These are phyloP conservation scores for Candida oleophila DNA, from an alignment of 805 yeast genomes.

Conservation along the genomic window DNA sequence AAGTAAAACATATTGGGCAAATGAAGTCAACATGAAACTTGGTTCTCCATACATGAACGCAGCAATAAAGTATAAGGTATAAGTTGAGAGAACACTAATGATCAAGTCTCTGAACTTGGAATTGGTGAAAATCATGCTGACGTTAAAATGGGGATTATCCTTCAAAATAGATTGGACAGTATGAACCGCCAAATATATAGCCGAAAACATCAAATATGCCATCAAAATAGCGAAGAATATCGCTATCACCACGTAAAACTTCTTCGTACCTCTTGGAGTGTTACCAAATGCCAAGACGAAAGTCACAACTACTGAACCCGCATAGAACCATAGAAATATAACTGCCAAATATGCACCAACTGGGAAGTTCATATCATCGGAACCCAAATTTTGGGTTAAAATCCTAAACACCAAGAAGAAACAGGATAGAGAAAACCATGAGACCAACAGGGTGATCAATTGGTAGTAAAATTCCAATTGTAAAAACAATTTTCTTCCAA, in stretches of 20 bases:
- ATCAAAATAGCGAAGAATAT: conserved; percentile 81
- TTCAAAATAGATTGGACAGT: conserved; percentile 60
- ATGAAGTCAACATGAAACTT: conserved; percentile 87
- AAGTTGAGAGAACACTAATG: conserved; percentile 84
- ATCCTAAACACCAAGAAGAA: conserved; percentile 89
- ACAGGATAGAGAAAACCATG: conserved; percentile 92
- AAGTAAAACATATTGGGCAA: conserved; percentile 76
- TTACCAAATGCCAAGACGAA: conserved; percentile 92
- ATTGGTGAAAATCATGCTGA: conserved; percentile 55
- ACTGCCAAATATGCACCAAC: conserved; percentile 80
- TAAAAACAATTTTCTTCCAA: conserved; percentile 72
- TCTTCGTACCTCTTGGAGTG: conserved; percentile 86
- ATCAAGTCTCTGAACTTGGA: conserved; percentile 80
- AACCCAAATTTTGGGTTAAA: conserved; percentile 75
- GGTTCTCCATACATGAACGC: conserved; percentile 86
- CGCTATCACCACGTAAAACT: conserved; percentile 72
- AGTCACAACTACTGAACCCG: conserved; percentile 76
- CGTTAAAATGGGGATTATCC: conserved; percentile 40
- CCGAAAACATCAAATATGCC: conserved; percentile 88
- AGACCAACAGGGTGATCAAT: conserved; percentile 66
- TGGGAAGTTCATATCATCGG: conserved; percentile 55
- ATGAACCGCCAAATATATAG: conserved; percentile 73
- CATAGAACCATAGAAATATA: conserved; percentile 80
- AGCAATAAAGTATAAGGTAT: conserved; percentile 73
- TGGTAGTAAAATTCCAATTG: conserved; percentile 89